These are phyloP conservation scores for Pythium graminicola DNA, from an alignment of 352 stramenopile genomes.

Conservation along the genomic window DNA sequence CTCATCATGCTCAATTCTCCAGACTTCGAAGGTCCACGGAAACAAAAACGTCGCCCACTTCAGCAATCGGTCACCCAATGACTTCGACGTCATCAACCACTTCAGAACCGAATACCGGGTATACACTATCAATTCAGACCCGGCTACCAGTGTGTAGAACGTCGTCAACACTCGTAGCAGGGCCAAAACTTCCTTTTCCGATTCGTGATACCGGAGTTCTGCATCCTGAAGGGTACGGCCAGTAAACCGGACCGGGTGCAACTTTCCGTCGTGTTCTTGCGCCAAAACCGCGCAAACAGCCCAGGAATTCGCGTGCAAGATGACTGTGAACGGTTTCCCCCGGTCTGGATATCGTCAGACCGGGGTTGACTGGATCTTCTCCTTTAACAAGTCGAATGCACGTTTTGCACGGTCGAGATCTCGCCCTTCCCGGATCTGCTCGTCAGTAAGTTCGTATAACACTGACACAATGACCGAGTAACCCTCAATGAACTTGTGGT, in stretches of 20 bases:
- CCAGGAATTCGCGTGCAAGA: constrained; percentile 21
- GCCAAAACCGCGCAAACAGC: constrained; percentile 21
- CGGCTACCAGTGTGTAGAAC: constrained; percentile 8
- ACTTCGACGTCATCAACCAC: constrained; percentile 15
- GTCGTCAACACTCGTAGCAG: constrained; percentile 3
- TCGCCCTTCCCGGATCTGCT: constrained; percentile 7
- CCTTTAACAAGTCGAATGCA: constrained; percentile 28
- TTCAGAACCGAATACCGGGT: constrained; percentile 9
- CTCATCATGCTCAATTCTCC: constrained; percentile 3
- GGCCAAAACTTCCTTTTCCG: constrained; percentile 21
- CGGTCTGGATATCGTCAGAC: constrained; percentile 16
- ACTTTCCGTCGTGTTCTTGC: constrained; percentile 24
- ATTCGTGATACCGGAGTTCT: constrained; percentile 14
- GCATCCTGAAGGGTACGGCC: constrained; percentile 11
- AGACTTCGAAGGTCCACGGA: constrained; percentile 12
- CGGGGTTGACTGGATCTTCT: constrained; percentile 13
- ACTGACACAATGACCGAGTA: constrained; percentile 11
- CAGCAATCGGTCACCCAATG: constrained; percentile 4
- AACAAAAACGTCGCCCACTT: constrained; percentile 16
- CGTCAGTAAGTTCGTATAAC: constrained; percentile 18
- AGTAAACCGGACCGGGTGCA: constrained; percentile 23
- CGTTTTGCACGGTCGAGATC: constrained; percentile 17
- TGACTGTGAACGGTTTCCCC: constrained; percentile 17
- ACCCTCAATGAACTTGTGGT: constrained; percentile 22
- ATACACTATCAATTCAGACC: constrained; percentile 9